Evolutionary conservation across 1,139 yeast species (phyloP).

Genomic region (Pneumocystis murina): DNA sequence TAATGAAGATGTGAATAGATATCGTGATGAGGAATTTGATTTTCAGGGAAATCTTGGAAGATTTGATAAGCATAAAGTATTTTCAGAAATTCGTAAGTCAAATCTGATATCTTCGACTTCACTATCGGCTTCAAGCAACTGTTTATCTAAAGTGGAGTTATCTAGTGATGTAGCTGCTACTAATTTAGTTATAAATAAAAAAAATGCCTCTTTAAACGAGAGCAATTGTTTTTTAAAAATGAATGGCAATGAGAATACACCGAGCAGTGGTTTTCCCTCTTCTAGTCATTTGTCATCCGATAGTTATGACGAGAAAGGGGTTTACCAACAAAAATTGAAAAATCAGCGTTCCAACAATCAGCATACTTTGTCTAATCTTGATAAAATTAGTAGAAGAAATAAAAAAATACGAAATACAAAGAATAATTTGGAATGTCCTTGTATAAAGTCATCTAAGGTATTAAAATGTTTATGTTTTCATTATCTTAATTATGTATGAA

Average conservation of each 20-base stretch:
- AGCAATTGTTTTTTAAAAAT: neutral
- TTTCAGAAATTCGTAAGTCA: slow-evolving; percentile 50
- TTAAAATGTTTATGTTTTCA: neutral
- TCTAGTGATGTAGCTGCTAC: neutral
- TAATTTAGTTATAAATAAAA: neutral
- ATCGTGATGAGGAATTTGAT: slow-evolving; percentile 47
- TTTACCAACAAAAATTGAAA: neutral
- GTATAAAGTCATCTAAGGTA: neutral
- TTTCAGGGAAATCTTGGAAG: slow-evolving; percentile 68
- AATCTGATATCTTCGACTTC: slow-evolving; percentile 15
- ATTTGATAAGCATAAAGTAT: slow-evolving; percentile 70
- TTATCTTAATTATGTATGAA: neutral
- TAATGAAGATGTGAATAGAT: neutral
- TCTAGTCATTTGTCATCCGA: neutral
- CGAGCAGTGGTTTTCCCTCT: neutral
- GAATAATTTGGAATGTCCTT: neutral
- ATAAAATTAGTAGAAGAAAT: neutral
- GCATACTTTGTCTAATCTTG: neutral
- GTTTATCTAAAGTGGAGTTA: neutral
- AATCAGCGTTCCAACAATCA: neutral
- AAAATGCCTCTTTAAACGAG: neutral
- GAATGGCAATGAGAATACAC: neutral
- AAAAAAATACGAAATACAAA: neutral
- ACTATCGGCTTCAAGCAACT: neutral
- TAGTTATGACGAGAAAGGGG: neutral